phyloP scores from a whole-genome alignment of 2,329 filamentous ascomycete species.

The Pyricularia pennisetigena region DNA sequence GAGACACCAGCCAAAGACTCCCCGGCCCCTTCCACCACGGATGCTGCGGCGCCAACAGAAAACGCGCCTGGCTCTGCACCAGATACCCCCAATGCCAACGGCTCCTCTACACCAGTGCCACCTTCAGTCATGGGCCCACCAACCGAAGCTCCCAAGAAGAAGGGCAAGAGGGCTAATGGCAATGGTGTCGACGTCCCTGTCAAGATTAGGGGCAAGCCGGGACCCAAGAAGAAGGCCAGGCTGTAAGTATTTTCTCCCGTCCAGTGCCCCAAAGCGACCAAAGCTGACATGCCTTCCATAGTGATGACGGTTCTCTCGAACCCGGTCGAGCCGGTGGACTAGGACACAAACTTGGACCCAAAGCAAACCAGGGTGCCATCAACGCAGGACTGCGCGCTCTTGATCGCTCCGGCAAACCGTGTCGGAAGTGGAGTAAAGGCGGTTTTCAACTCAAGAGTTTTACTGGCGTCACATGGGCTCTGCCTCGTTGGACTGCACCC shows the following conservation, averaged over 20 bases:
- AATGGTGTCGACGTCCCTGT: constrained; percentile 54
- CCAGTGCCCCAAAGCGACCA: background rate
- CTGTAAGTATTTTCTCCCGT: constrained; percentile 53
- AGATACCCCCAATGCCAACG: constrained; percentile 45
- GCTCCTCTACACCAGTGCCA: constrained; percentile 35
- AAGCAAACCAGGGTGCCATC: constrained; percentile 94
- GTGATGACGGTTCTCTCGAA: constrained; percentile 53
- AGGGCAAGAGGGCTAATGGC: constrained; percentile 52
- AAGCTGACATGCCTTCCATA: constrained; percentile 16
- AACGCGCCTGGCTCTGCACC: constrained; percentile 50
- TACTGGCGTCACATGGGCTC: constrained; percentile 74
- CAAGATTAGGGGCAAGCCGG: constrained; percentile 78
- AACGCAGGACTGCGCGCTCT: constrained; percentile 92
- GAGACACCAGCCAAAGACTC: constrained; percentile 24
- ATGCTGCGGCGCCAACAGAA: constrained; percentile 26
- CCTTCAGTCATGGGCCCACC: constrained; percentile 51
- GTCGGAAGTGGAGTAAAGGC: constrained; percentile 82
- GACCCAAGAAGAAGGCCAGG: constrained; percentile 92
- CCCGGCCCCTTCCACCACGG: constrained; percentile 29
- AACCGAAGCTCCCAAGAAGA: constrained; percentile 58
- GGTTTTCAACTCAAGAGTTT: constrained; percentile 84
- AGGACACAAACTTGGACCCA: constrained; percentile 81
- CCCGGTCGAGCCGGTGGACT: constrained; percentile 30
- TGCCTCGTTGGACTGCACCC: constrained; percentile 74
- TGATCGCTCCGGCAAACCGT: constrained; percentile 84